Base-by-base conservation (phyloP, 495 filamentous ascomycete genomes). In the Penicillium angulare region DNA sequence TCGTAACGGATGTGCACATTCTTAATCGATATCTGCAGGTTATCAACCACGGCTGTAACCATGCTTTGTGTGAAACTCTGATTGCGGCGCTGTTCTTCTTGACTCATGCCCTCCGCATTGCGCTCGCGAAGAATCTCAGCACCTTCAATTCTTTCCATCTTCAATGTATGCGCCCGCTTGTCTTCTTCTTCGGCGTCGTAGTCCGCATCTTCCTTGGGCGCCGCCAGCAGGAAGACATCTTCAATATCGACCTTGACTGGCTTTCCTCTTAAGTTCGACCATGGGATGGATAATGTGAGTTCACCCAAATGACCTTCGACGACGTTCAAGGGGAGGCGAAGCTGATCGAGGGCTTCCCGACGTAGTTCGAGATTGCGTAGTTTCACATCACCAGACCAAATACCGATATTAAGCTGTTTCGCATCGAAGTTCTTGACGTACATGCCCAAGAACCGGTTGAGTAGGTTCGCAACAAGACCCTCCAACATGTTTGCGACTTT, bases 391-490 rank as follows among this genome's bases (percentile, higher is more conserved):
- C 95, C 95, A 6, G 87, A 92, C 93, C 92, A 98, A 56, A 97
- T 97, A 47, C 93, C 93, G 49, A 97, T 89, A 63, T 97, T 97
- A 40, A 98, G 80, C 75, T 98, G 93, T 56, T 86, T 88, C 16
- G 92, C 86, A 67, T 98, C 92, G 64, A 98, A 97, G 69, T 98
- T 98, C 78, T 93, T 91, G 66, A 98, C 90, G 74, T 97, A 97
- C 84, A 97, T 96, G 75, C 95, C 95, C 83, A 98, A 72, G 73
- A 97, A 96, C 72, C 95, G 89, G 74, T 98, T 98, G 61, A 98
- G 85, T 74, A 98, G 78, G 68, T 90, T 95, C 56, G 93, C 90
- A 54, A 85, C 80, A 43, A 87, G 63, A 32, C 81, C 78, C 66
- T 86, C 84, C 61, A 87, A 78, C 84, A 87, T 87, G 47, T 35